Conservation (phyloP, 345 rosid species). For the Hibiscus syriacus region DNA sequence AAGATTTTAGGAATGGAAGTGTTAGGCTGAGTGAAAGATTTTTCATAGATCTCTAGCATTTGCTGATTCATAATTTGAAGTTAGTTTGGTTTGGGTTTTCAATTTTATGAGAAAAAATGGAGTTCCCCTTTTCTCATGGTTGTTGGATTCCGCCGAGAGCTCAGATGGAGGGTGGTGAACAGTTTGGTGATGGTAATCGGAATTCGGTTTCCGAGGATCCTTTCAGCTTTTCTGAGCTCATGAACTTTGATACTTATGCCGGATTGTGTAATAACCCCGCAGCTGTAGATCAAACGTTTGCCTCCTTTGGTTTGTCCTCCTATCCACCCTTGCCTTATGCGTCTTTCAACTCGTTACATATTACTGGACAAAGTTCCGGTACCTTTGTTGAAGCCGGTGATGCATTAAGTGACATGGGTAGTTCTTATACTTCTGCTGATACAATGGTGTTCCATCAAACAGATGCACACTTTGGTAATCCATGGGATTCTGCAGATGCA, state of each 20-base stretch:
- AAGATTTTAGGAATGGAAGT: constrained; percentile 3
- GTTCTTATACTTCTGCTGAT: constrained; percentile 35
- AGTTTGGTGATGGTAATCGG: constrained; percentile 17
- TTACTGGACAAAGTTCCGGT: constrained; percentile 27
- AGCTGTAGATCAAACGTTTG: constrained; percentile 36
- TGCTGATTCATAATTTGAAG: constrained; percentile 1
- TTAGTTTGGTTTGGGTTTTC: background rate
- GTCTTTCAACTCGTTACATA: constrained; percentile 28
- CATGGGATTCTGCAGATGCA: constrained; percentile 21
- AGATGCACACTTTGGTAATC: constrained; percentile 23
- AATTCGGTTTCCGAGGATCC: constrained; percentile 41
- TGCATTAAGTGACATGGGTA: constrained; percentile 22
- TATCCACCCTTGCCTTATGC: constrained; percentile 32
- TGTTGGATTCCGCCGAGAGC: constrained; percentile 34
- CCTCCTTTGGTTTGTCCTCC: constrained; percentile 35
- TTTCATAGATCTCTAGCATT: constrained; percentile 16
- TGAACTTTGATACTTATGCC: constrained; percentile 55
- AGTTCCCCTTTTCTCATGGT: constrained; percentile 37
- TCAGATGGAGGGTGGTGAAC: constrained; percentile 33
- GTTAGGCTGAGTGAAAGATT: background rate
- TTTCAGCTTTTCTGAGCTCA: constrained; percentile 41
- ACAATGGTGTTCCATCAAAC: constrained; percentile 27
- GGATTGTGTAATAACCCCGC: constrained; percentile 60
- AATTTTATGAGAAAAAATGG: constrained; percentile 36
- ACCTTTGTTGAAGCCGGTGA: constrained; percentile 18